phyloP scores from a whole-genome alignment of 116 monocot genomes.

The Cymodocea nodosa region DNA sequence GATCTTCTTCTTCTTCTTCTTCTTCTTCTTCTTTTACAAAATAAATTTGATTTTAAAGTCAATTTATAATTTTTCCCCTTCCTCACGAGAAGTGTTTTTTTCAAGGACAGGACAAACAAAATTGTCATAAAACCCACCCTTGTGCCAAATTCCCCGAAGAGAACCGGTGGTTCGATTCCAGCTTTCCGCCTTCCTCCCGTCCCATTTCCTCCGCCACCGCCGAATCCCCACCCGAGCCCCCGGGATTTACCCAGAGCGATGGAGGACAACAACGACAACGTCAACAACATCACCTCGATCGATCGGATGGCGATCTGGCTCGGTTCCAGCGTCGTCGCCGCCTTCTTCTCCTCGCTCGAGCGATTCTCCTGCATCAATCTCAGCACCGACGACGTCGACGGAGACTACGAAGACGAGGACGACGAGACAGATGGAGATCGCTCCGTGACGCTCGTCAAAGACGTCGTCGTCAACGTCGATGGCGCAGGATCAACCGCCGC shows the following conservation, averaged over 20 bases:
- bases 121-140: too few species aligned
- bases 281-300: not conserved
- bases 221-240: not conserved
- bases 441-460: conserved; percentile 9
- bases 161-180: too few species aligned
- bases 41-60: too few species aligned
- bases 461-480: not conserved
- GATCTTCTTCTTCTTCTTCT: too few species aligned
- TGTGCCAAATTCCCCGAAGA: too few species aligned
- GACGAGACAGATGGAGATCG: conserved; percentile 27
- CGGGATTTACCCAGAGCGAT: not conserved
- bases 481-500: not conserved
- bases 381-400: conserved; percentile 39
- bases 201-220: not conserved
- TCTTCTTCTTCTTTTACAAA: too few species aligned
- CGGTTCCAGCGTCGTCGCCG: conserved; percentile 40
- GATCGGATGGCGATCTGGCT: conserved; percentile 27
- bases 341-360: conserved; percentile 64
- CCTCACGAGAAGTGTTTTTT: too few species aligned
- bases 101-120: too few species aligned
- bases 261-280: not conserved
- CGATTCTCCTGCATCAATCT: conserved; percentile 56
- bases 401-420: conserved; percentile 23
- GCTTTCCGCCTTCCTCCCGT: too few species aligned
- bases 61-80: too few species aligned